These are phyloP conservation scores for Magnusiomyces starmeri DNA, from an alignment of 1,139 yeast species.

Conservation along the genomic window DNA sequence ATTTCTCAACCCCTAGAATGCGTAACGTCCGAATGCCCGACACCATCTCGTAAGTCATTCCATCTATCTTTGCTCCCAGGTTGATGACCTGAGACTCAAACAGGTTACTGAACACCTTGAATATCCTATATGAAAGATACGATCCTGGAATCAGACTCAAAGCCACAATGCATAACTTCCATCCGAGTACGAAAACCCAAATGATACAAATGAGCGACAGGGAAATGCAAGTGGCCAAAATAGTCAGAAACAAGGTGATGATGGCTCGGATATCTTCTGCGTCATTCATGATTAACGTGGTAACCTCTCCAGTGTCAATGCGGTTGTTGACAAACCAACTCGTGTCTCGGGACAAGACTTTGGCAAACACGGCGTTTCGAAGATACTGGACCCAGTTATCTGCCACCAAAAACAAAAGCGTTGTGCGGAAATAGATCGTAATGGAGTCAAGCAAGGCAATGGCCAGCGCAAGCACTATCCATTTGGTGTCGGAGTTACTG, in stretches of 20 bases:
- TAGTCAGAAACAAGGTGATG: conserved; percentile 53
- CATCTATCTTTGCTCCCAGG: conserved; percentile 48
- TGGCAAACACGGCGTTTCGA: conserved; percentile 45
- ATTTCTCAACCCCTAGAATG: conserved; percentile 44
- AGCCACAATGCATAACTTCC: conserved; percentile 82
- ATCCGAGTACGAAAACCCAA: conserved; percentile 78
- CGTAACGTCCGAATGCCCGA: conserved; percentile 57
- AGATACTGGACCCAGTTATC: conserved; percentile 60
- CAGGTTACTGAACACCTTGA: conserved; percentile 45
- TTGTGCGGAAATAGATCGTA: conserved; percentile 45
- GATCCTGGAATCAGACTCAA: conserved; percentile 64
- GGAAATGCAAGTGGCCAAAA: conserved; percentile 45
- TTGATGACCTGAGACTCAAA: conserved; percentile 57
- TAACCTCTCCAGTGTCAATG: conserved; percentile 48
- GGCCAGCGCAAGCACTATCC: conserved; percentile 62
- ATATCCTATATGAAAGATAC: conserved; percentile 43
- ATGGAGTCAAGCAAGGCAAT: conserved; percentile 58
- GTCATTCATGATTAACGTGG: conserved; percentile 70
- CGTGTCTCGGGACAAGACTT: conserved; percentile 47
- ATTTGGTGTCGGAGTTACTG: conserved; percentile 33
- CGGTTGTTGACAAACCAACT: conserved; percentile 42
- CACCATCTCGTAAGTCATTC: conserved; percentile 50
- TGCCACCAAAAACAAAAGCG: conserved; percentile 48
- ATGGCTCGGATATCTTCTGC: conserved; percentile 65
- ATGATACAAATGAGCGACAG: conserved; percentile 53